Percentiles rank a stretch among this genome's conserved stretches.
Conservation (phyloP, 306 rosid genomes). For the Fagus crenata region DNA sequence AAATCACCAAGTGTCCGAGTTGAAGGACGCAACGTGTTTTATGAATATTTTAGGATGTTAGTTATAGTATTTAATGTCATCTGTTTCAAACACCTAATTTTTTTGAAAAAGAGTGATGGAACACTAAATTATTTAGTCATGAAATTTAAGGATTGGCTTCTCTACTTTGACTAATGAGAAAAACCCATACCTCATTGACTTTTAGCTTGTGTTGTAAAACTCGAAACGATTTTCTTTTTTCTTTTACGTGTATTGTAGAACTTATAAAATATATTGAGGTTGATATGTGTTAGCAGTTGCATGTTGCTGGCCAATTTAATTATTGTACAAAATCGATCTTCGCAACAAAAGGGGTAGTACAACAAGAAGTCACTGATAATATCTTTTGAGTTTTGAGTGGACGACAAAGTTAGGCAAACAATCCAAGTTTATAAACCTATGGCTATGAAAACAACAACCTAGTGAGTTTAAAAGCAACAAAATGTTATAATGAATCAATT, state of each 20-base stretch:
- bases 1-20: neutral
- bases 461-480: neutral
- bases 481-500: neutral
- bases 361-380: no score
- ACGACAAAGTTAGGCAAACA: no score
- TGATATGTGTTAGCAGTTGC: neutral
- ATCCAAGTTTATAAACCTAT: no score
- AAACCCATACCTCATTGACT: conserved; percentile 27
- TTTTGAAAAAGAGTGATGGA: conserved; percentile 20
- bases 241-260: neutral
- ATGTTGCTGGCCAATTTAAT: no score
- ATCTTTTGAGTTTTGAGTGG: no score
- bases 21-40: conserved; percentile 3
- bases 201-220: conserved; percentile 14
- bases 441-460: no score
- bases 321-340: no score
- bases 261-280: neutral
- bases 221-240: neutral
- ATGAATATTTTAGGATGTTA: neutral
- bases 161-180: conserved; percentile 30
- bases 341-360: no score
- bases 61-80: neutral
- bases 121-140: neutral
- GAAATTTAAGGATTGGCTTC: conserved; percentile 14
- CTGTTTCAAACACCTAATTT: conserved; percentile 9